A percentile compares a stretch with the other conserved stretches of the same genome.
These are phyloP conservation scores for Trypanosoma caninum DNA, from an alignment of 208 protist species.

Conservation along the genomic window DNA sequence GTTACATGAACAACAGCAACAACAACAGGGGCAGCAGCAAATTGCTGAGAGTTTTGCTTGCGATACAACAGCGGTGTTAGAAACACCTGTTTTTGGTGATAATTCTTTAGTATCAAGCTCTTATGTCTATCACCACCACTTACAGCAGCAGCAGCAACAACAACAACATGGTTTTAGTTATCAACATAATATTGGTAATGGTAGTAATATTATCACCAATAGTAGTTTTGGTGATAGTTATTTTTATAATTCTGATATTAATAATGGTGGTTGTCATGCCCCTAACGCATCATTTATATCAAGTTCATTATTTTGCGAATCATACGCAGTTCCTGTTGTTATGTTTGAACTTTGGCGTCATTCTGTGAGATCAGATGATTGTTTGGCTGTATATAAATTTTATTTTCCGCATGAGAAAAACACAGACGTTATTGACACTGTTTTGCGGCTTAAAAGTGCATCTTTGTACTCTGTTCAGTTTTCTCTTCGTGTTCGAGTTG, in stretches of 20 bases:
- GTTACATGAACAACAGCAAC: not conserved
- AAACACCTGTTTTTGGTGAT: too few species aligned
- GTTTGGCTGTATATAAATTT: constrained; percentile 39
- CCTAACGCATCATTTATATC: not conserved
- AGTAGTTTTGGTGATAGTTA: too few species aligned
- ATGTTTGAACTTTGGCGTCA: constrained; percentile 61
- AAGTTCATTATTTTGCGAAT: not conserved
- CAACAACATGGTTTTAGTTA: too few species aligned
- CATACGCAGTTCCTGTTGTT: constrained; percentile 22
- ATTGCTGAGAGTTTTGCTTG: too few species aligned
- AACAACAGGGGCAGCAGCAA: not conserved
- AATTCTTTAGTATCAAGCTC: too few species aligned
- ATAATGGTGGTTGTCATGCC: too few species aligned
- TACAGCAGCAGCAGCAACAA: too few species aligned
- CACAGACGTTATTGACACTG: constrained; percentile 9
- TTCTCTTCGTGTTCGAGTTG: constrained; percentile 13
- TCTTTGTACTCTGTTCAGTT: constrained; percentile 25
- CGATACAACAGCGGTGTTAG: too few species aligned
- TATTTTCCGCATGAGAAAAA: constrained; percentile 28
- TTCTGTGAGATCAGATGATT: constrained; percentile 29
- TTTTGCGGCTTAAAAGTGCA: constrained; percentile 19
- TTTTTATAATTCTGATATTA: too few species aligned
- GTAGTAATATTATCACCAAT: too few species aligned
- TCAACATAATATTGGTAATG: too few species aligned
- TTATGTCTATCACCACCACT: too few species aligned